Conservation (phyloP, 1,284 basidiomycete genomes). For the Coniferiporia weirii region DNA sequence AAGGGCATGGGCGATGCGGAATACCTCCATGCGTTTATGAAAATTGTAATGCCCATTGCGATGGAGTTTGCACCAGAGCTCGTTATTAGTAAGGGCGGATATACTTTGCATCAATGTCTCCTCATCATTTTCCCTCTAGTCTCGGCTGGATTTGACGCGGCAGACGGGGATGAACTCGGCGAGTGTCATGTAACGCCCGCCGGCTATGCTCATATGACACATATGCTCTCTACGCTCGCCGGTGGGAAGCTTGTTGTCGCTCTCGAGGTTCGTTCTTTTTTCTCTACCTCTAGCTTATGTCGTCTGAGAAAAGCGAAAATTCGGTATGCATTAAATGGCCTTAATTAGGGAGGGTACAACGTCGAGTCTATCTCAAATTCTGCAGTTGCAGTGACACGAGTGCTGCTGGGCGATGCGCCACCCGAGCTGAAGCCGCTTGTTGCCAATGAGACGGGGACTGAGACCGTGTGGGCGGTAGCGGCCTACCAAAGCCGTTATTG, state of each 20-base stretch:
- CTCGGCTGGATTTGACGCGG: slow-evolving; percentile 97
- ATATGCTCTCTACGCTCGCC: slow-evolving; percentile 89
- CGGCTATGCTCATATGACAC: slow-evolving; percentile 99
- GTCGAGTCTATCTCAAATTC: slow-evolving; percentile 85
- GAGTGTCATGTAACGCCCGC: slow-evolving; percentile 86
- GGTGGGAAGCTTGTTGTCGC: slow-evolving; percentile 88
- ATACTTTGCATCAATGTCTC: background rate
- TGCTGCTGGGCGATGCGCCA: slow-evolving; percentile 84
- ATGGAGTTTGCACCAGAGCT: slow-evolving; percentile 95
- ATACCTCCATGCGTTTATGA: slow-evolving; percentile 95
- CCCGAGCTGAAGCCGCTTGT: slow-evolving; percentile 64
- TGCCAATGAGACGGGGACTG: slow-evolving; percentile 74
- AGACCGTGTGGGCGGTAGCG: slow-evolving; percentile 85
- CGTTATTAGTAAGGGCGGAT: slow-evolving; percentile 76
- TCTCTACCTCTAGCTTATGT: background rate
- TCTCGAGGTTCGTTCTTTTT: slow-evolving; percentile 64
- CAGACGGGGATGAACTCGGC: slow-evolving; percentile 87
- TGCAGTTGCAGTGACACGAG: slow-evolving; percentile 79
- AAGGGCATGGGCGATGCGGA: slow-evolving; percentile 91
- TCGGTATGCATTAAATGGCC: background rate
- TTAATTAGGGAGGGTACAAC: slow-evolving; percentile 86
- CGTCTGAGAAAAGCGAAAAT: background rate
- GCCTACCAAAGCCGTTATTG: slow-evolving; percentile 87
- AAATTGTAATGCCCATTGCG: slow-evolving; percentile 95
- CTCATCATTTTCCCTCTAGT: slow-evolving; percentile 45